These are phyloP conservation scores for Pilatotrama ljubarskyi DNA, from an alignment of 768 basidiomycete genomes.

Conservation along the genomic window DNA sequence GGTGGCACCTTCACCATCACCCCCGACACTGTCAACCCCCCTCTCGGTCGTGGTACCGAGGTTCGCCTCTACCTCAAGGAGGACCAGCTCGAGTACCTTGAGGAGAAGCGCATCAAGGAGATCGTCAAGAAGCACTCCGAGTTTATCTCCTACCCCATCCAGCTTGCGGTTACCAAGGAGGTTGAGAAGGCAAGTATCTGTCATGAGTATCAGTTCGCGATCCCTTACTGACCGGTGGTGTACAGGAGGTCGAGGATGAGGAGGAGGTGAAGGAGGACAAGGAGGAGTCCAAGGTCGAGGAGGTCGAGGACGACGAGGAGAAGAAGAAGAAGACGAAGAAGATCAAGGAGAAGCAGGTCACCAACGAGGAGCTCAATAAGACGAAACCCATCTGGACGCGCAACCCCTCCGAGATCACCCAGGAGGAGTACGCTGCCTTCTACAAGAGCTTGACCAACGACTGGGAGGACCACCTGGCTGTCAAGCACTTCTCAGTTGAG, in stretches of 20 bases:
- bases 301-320: slow-evolving; percentile 69
- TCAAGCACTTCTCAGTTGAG: slow-evolving; percentile 99
- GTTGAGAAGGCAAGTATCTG: slow-evolving; percentile 83
- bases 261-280: slow-evolving; percentile 78
- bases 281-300: slow-evolving; percentile 71
- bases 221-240: slow-evolving; percentile 9
- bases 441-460: slow-evolving; percentile 99
- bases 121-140: slow-evolving; percentile 99
- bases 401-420: slow-evolving; percentile 90
- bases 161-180: slow-evolving; percentile 98
- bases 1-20: slow-evolving; percentile 99
- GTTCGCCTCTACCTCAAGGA: slow-evolving; percentile 94
- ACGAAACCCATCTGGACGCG: slow-evolving; percentile 99
- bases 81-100: slow-evolving; percentile 97
- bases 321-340: slow-evolving; percentile 82
- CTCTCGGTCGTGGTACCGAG: slow-evolving; percentile 92
- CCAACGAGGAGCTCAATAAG: slow-evolving; percentile 97
- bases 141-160: slow-evolving; percentile 99
- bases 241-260: slow-evolving; percentile 84
- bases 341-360: slow-evolving; percentile 85
- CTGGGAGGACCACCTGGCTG: slow-evolving; percentile 99
- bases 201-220: not conserved
- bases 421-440: slow-evolving; percentile 93
- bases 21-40: slow-evolving; percentile 83
- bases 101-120: slow-evolving; percentile 99